phyloP scores from a whole-genome alignment of 1,139 yeast species.

The Diutina mesorugosa region DNA sequence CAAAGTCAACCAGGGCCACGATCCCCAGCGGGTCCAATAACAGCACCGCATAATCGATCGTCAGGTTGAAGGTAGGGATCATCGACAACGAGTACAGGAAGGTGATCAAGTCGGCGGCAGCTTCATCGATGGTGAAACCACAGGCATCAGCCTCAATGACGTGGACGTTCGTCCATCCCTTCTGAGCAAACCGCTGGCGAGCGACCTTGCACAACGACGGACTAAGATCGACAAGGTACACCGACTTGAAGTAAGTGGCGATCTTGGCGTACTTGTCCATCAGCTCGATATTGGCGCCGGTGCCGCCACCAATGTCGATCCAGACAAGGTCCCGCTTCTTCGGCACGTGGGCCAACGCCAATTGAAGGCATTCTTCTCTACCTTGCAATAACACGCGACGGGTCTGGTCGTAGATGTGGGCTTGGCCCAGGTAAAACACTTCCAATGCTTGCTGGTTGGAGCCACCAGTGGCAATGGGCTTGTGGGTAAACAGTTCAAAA shows the following conservation, averaged over 20 bases:
- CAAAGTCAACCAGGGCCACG: constrained; percentile 66
- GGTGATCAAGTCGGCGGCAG: constrained; percentile 48
- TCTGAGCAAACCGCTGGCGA: constrained; percentile 33
- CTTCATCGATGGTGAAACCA: constrained; percentile 40
- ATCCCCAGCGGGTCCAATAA: constrained; percentile 44
- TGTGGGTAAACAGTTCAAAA: constrained; percentile 20
- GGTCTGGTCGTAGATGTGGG: constrained; percentile 61
- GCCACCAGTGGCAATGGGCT: constrained; percentile 12
- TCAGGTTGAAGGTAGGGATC: constrained; percentile 76
- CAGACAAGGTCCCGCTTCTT: constrained; percentile 42
- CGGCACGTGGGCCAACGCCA: constrained; percentile 39
- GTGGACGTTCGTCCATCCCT: constrained; percentile 37
- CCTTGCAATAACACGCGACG: constrained; percentile 57
- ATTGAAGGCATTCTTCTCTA: constrained; percentile 47
- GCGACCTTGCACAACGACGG: constrained; percentile 71
- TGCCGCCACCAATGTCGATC: constrained; percentile 83
- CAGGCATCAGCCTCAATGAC: constrained; percentile 69
- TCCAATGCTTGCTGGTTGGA: constrained; percentile 61
- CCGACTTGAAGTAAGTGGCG: constrained; percentile 41
- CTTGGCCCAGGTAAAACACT: constrained; percentile 62
- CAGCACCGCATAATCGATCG: constrained; percentile 54
- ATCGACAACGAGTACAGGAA: constrained; percentile 71
- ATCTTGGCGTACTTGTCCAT: constrained; percentile 49
- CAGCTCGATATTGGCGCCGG: constrained; percentile 69
- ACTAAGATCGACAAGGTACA: constrained; percentile 63